These are phyloP conservation scores for Pythium folliculosum DNA, from an alignment of 352 stramenopile species.

Conservation along the genomic window DNA sequence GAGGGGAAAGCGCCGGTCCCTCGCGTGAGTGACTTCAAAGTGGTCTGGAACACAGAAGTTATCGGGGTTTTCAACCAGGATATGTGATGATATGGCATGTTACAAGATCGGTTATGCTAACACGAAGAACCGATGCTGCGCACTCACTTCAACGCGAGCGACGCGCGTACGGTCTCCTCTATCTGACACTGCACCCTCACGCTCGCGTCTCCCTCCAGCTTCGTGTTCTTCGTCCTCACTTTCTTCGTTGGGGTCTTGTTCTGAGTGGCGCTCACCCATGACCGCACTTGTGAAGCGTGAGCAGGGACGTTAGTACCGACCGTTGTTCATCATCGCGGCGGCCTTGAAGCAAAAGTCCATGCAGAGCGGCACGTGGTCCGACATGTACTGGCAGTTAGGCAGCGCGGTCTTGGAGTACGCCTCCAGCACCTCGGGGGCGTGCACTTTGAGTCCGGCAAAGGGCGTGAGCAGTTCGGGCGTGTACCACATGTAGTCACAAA, in stretches of 20 bases:
- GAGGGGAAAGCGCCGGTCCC: neutral
- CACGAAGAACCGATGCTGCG: constrained; percentile 1
- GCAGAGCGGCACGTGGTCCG: constrained; percentile 95
- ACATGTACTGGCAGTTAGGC: constrained; percentile 95
- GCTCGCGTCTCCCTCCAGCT: neutral
- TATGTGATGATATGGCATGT: constrained; percentile 5
- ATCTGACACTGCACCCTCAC: neutral
- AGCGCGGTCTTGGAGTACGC: constrained; percentile 90
- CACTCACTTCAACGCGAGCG: constrained; percentile 27
- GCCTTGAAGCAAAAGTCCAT: constrained; percentile 88
- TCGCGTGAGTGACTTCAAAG: constrained; percentile 24
- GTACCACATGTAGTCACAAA: constrained; percentile 99
- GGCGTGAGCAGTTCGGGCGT: constrained; percentile 91
- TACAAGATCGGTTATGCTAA: constrained; percentile 22
- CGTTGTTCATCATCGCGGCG: constrained; percentile 32
- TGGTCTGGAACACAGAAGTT: constrained; percentile 7
- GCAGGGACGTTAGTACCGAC: constrained; percentile 25
- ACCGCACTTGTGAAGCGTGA: no score
- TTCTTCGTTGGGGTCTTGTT: neutral
- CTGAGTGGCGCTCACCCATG: neutral
- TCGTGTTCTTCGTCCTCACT: neutral
- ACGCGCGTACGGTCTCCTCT: constrained; percentile 8
- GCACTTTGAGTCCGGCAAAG: constrained; percentile 93
- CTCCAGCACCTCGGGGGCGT: constrained; percentile 88
- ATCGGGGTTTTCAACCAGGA: constrained; percentile 2